A percentile compares a stretch with the other conserved stretches of the same genome.
Conservation (phyloP, 176 grass and related monocot genomes). For the Avena sativa region DNA sequence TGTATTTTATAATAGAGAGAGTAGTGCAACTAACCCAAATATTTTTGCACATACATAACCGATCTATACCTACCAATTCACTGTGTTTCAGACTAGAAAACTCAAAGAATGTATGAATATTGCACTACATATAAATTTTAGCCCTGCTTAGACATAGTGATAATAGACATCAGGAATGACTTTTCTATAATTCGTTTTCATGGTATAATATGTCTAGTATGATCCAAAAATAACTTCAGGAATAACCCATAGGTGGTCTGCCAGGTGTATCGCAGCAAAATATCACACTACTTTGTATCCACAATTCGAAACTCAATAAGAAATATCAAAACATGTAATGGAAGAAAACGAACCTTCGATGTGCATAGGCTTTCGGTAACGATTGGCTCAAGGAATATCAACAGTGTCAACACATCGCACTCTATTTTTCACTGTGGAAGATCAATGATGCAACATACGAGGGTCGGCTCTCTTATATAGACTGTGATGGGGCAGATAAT, state of each 20-base stretch:
- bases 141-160: neutral
- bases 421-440: neutral
- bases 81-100: neutral
- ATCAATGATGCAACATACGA: neutral
- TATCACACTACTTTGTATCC: neutral
- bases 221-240: neutral
- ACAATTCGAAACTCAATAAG: neutral
- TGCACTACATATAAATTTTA: neutral
- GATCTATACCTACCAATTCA: neutral
- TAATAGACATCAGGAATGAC: neutral
- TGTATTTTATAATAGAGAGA: no score
- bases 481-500: neutral
- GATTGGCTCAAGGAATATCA: neutral
- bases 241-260: neutral
- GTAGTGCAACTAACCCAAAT: no score
- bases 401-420: neutral
- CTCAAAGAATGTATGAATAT: neutral
- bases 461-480: conserved; percentile 4
- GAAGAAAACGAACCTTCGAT: neutral
- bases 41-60: neutral
- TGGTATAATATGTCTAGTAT: neutral
- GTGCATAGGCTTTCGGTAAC: neutral
- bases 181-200: neutral
- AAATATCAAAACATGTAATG: neutral
- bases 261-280: neutral